Conservation (phyloP, 352 stramenopile species). For the Phytophthora pini region DNA sequence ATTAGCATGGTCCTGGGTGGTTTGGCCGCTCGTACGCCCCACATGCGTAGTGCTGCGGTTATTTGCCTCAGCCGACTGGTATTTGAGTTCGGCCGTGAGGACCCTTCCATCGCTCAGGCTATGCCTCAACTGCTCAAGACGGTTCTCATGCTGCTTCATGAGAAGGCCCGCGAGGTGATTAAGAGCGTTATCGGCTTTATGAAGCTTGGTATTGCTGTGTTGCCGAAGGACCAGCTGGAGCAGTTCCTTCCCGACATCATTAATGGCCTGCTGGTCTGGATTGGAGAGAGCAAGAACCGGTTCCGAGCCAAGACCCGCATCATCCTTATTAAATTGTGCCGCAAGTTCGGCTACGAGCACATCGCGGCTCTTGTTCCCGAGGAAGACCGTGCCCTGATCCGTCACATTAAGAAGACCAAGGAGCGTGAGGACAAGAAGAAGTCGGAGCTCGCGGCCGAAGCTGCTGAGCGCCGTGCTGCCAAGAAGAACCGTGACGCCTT, state of each 20-base stretch:
- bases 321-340: slow-evolving; percentile 96
- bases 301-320: slow-evolving; percentile 96
- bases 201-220: slow-evolving; percentile 94
- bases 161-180: slow-evolving; percentile 96
- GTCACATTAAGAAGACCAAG: slow-evolving; percentile 96
- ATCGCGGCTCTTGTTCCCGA: slow-evolving; percentile 90
- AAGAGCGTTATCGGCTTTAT: slow-evolving; percentile 97
- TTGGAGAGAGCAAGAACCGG: slow-evolving; percentile 94
- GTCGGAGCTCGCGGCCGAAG: slow-evolving; percentile 62
- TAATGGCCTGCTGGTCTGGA: slow-evolving; percentile 93
- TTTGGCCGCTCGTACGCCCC: slow-evolving; percentile 92
- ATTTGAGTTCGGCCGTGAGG: slow-evolving; percentile 93
- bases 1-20: slow-evolving; percentile 94
- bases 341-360: slow-evolving; percentile 94
- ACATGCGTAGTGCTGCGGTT: slow-evolving; percentile 96
- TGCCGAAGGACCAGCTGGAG: slow-evolving; percentile 89
- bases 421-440: slow-evolving; percentile 92
- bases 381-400: slow-evolving; percentile 92
- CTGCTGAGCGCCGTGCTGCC: slow-evolving; percentile 46
- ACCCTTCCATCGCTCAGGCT: slow-evolving; percentile 66
- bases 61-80: slow-evolving; percentile 95
- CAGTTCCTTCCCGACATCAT: slow-evolving; percentile 93
- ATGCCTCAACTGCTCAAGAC: slow-evolving; percentile 93
- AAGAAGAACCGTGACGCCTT: slow-evolving; percentile 69
- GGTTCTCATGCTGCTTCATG: slow-evolving; percentile 93